These are phyloP conservation scores for Zymoseptoria passerinii DNA, from an alignment of 2,329 filamentous ascomycete species.

Conservation along the genomic window DNA sequence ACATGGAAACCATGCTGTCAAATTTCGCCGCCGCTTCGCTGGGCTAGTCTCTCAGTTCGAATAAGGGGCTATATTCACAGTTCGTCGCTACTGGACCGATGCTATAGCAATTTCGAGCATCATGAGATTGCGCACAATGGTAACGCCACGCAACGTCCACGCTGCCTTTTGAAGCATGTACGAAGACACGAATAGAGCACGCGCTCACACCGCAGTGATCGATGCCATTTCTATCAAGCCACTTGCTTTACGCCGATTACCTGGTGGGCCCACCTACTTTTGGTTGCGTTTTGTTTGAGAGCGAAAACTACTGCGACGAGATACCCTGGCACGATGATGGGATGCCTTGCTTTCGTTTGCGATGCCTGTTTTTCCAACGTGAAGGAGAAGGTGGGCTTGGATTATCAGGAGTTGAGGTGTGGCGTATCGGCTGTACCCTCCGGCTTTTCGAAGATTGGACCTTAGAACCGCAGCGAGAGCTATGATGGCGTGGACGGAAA, in stretches of 20 bases:
- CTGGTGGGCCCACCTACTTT: background rate
- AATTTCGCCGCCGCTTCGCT: conserved; percentile 20
- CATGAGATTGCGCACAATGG: background rate
- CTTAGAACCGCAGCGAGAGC: background rate
- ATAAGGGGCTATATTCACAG: background rate
- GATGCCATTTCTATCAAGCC: background rate
- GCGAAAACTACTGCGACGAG: background rate
- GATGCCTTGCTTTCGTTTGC: background rate
- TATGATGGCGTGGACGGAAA: background rate
- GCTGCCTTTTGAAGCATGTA: background rate
- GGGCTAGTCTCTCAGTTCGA: conserved; percentile 10
- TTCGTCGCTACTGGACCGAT: background rate
- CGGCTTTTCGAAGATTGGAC: background rate
- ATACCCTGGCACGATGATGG: background rate
- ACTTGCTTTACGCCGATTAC: background rate
- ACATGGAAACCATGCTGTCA: conserved; percentile 41
- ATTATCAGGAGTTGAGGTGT: background rate
- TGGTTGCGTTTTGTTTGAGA: background rate
- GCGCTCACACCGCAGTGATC: background rate
- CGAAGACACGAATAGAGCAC: background rate
- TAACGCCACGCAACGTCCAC: conserved; percentile 1
- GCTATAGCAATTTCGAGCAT: conserved; percentile 6
- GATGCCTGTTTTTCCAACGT: background rate
- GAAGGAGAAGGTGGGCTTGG: background rate
- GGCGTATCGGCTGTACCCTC: background rate